Evolutionary conservation across 345 rosid species (phyloP).

Genomic region (Anacardium occidentale): DNA sequence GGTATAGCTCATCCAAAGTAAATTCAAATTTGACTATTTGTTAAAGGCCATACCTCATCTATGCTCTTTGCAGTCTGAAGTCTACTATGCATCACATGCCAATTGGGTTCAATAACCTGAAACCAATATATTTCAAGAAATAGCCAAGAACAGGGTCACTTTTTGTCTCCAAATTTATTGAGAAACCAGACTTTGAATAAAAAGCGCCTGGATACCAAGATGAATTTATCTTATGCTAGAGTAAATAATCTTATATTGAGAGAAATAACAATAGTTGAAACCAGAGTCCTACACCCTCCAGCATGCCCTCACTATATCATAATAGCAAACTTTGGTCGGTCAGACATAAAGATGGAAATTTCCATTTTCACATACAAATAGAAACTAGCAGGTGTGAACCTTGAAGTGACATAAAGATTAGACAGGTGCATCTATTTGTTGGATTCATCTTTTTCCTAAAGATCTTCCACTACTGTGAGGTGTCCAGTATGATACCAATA

Average conservation of each 20-base stretch:
- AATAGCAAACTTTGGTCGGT: neutral
- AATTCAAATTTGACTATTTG: neutral
- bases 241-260: neutral
- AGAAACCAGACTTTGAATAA: neutral
- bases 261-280: neutral
- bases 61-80: constrained; percentile 79
- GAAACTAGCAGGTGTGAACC: neutral
- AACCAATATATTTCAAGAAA: constrained; percentile 3
- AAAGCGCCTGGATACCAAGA: neutral
- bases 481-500: neutral
- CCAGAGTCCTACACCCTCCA: neutral
- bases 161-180: neutral
- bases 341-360: neutral
- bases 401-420: neutral
- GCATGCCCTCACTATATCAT: neutral
- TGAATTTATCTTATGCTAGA: neutral
- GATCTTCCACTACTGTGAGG: neutral
- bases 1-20: neutral
- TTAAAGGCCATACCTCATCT: constrained; percentile 61
- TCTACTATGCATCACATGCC: constrained; percentile 83
- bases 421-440: neutral
- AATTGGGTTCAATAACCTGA: constrained; percentile 98
- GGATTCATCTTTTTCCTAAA: neutral
- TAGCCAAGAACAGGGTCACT: neutral
- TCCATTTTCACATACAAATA: neutral